Percentiles rank a stretch among this genome's conserved stretches.
Evolutionary conservation across 148 eudicot genomes (phyloP).

Genomic region (Polygonum maritimum): DNA sequence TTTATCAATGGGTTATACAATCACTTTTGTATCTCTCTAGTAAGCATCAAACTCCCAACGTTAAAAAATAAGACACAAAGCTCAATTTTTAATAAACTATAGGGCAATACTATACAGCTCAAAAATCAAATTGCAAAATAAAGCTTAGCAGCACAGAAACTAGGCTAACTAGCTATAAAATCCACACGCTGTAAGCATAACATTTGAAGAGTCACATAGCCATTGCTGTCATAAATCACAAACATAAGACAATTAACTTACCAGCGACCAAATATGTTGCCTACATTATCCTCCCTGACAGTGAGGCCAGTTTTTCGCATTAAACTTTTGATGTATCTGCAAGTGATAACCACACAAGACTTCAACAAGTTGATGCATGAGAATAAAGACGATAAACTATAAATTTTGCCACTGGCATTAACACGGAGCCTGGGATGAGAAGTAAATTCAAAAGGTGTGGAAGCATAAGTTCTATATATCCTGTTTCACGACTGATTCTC

Average conservation of each 20-base stretch:
- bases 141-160: neutral
- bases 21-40: neutral
- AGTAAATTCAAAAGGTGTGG: conserved; percentile 3
- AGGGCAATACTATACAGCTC: neutral
- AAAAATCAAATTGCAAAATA: neutral
- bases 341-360: conserved; percentile 11
- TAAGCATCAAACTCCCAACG: neutral
- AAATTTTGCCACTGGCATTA: neutral
- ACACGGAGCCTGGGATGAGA: neutral
- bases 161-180: neutral
- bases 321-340: conserved; percentile 71
- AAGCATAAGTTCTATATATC: too few relatives aligned
- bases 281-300: conserved; percentile 90
- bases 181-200: neutral
- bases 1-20: neutral
- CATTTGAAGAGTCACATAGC: neutral
- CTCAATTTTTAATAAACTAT: neutral
- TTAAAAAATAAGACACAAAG: neutral
- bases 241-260: conserved; percentile 24
- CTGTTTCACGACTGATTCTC: neutral
- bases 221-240: neutral
- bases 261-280: conserved; percentile 98
- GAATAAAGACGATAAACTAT: neutral
- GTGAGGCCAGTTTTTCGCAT: conserved; percentile 91
- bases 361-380: neutral